Percentiles rank a stretch among this genome's conserved stretches.
Evolutionary conservation across 306 rosid species (phyloP).

Genomic region (Citrullus colocynthis): DNA sequence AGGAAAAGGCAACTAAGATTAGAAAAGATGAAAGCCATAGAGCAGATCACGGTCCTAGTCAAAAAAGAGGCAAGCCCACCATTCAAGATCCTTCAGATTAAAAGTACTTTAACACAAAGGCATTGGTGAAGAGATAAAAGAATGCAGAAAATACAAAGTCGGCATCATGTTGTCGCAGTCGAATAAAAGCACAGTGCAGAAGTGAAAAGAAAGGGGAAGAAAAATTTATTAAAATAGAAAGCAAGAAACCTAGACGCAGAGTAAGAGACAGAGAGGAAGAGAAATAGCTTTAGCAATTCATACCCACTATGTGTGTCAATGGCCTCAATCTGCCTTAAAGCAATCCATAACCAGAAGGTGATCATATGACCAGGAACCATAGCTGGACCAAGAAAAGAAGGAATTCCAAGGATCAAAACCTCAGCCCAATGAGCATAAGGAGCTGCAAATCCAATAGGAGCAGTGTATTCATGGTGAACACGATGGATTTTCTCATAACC

Average conservation of each 20-base stretch:
- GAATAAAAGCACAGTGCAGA: conserved; percentile 3
- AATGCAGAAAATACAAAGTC: conserved; percentile 16
- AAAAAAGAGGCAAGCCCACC: conserved; percentile 25
- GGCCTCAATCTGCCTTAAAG: conserved; percentile 71
- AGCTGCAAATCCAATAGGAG: conserved; percentile 68
- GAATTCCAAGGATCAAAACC: conserved; percentile 58
- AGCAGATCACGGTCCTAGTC: conserved; percentile 20
- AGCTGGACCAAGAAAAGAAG: conserved; percentile 74
- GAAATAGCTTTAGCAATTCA: conserved; percentile 5
- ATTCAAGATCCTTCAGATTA: conserved; percentile 32
- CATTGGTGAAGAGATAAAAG: conserved; percentile 13
- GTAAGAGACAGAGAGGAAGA: neutral
- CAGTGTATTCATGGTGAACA: conserved; percentile 69
- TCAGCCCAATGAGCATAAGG: conserved; percentile 91
- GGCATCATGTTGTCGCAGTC: conserved; percentile 21
- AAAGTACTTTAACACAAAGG: conserved; percentile 23
- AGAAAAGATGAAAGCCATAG: conserved; percentile 1
- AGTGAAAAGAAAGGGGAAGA: neutral
- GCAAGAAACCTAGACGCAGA: neutral
- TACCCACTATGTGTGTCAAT: conserved; percentile 85
- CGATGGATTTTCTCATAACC: conserved; percentile 68
- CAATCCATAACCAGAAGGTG: conserved; percentile 80
- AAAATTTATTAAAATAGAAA: neutral
- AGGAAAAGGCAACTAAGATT: neutral
- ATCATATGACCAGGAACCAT: conserved; percentile 69